Conservation (phyloP, 306 rosid genomes). For the Astragalus membranaceus region DNA sequence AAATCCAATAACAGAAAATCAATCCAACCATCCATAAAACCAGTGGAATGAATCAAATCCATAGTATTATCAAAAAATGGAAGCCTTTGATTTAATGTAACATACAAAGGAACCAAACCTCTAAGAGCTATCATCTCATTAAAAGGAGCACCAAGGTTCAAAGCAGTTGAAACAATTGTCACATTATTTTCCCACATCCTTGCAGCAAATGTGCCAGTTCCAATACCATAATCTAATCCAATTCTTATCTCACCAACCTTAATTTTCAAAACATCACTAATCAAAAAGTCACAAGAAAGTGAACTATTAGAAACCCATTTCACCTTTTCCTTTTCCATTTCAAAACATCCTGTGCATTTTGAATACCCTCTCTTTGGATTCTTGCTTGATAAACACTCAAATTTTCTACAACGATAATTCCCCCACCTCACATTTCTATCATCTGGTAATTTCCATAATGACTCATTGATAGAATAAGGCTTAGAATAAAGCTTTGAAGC, state of each 20-base stretch:
- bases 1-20: slow-evolving; percentile 69
- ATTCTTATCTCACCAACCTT: slow-evolving; percentile 67
- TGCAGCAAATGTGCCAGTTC: slow-evolving; percentile 90
- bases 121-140: slow-evolving; percentile 80
- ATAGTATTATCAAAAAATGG: slow-evolving; percentile 84
- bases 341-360: slow-evolving; percentile 80
- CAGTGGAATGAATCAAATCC: slow-evolving; percentile 83
- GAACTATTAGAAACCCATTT: slow-evolving; percentile 69
- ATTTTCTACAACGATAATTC: slow-evolving; percentile 72
- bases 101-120: slow-evolving; percentile 73
- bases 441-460: slow-evolving; percentile 74
- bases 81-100: slow-evolving; percentile 69
- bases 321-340: slow-evolving; percentile 81
- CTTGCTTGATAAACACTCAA: slow-evolving; percentile 64
- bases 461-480: slow-evolving; percentile 72
- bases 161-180: slow-evolving; percentile 70
- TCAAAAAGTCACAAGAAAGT: slow-evolving; percentile 40
- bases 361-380: slow-evolving; percentile 65
- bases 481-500: slow-evolving; percentile 71
- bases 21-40: slow-evolving; percentile 89
- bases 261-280: slow-evolving; percentile 42
- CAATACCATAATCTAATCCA: slow-evolving; percentile 74
- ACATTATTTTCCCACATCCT: slow-evolving; percentile 82
- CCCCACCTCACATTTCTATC: slow-evolving; percentile 85
- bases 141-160: slow-evolving; percentile 93